Percentiles rank a stretch among this genome's conserved stretches.
Evolutionary conservation across 768 basidiomycete species (phyloP).

Genomic region (Flagelloscypha sp.): DNA sequence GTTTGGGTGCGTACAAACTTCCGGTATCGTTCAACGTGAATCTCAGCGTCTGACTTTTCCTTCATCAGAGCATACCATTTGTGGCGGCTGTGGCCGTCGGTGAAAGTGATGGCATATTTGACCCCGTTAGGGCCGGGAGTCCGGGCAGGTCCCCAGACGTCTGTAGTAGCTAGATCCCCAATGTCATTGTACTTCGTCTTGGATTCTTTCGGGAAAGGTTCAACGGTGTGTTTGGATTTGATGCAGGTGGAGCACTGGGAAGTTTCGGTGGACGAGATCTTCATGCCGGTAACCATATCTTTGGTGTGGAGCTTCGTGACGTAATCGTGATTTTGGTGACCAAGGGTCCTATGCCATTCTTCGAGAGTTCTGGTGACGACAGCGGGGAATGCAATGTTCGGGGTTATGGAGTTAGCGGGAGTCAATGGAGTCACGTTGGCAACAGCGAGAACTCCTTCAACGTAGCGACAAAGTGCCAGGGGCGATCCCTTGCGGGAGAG

Average conservation of each 20-base stretch:
- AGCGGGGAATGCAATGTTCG: too few relatives aligned
- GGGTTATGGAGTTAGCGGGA: too few relatives aligned
- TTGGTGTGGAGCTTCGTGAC: slow-evolving; percentile 13
- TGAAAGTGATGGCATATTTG: slow-evolving; percentile 21
- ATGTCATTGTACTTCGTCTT: slow-evolving; percentile 14
- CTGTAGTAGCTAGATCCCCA: slow-evolving; percentile 15
- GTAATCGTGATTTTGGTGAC: slow-evolving; percentile 14
- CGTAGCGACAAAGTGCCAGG: slow-evolving; percentile 4
- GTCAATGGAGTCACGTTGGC: too few relatives aligned
- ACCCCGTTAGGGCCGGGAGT: slow-evolving; percentile 14
- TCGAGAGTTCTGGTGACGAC: slow-evolving; percentile 3
- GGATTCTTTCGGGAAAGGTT: slow-evolving; percentile 18
- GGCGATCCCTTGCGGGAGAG: slow-evolving; percentile 1
- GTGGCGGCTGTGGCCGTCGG: slow-evolving; percentile 13
- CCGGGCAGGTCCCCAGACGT: slow-evolving; percentile 25
- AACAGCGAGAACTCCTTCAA: slow-evolving; percentile 7
- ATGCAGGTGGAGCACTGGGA: slow-evolving; percentile 19
- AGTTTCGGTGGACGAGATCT: slow-evolving; percentile 11
- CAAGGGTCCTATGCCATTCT: slow-evolving; percentile 18
- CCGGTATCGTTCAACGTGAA: slow-evolving; percentile 8
- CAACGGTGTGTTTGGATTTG: slow-evolving; percentile 17
- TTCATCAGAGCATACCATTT: slow-evolving; percentile 9
- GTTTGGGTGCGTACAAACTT: neutral
- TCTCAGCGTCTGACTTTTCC: slow-evolving; percentile 11
- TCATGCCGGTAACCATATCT: slow-evolving; percentile 17